Evolutionary conservation across 2,329 filamentous ascomycete genomes (phyloP).

Genomic region (Cladorrhinum sp.): DNA sequence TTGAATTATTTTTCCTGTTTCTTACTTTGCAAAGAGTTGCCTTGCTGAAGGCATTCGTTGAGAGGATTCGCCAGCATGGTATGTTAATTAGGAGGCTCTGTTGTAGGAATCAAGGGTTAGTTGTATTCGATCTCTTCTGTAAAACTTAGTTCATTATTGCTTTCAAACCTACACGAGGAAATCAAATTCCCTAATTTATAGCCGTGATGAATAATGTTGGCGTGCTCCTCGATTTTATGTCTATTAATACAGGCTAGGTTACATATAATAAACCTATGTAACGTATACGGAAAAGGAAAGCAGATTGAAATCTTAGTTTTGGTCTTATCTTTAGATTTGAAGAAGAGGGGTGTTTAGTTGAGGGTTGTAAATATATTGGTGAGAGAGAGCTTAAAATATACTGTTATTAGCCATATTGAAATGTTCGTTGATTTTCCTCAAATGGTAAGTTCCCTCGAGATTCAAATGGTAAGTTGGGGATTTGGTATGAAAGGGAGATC

Average conservation of each 20-base stretch:
- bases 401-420: slow-evolving; percentile 43
- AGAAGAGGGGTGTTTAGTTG: slow-evolving; percentile 3
- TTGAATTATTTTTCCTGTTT: slow-evolving; percentile 18
- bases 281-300: too few relatives aligned
- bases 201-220: too few relatives aligned
- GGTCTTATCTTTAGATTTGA: slow-evolving; percentile 5
- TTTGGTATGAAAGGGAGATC: neutral
- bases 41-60: neutral
- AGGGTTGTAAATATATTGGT: neutral
- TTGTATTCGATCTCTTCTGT: neutral
- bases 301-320: slow-evolving; percentile 21
- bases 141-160: slow-evolving; percentile 19
- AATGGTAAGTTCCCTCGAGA: neutral
- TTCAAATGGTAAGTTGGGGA: neutral
- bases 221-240: too few relatives aligned
- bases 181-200: too few relatives aligned
- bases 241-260: too few relatives aligned
- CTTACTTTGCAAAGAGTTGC: neutral
- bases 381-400: slow-evolving; percentile 12
- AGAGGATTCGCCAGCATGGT: neutral
- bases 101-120: neutral
- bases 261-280: too few relatives aligned
- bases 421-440: neutral
- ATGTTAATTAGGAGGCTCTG: neutral
- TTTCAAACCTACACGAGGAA: neutral